Conservation (phyloP, 2,329 filamentous ascomycete genomes). For the Fusarium proliferatum region DNA sequence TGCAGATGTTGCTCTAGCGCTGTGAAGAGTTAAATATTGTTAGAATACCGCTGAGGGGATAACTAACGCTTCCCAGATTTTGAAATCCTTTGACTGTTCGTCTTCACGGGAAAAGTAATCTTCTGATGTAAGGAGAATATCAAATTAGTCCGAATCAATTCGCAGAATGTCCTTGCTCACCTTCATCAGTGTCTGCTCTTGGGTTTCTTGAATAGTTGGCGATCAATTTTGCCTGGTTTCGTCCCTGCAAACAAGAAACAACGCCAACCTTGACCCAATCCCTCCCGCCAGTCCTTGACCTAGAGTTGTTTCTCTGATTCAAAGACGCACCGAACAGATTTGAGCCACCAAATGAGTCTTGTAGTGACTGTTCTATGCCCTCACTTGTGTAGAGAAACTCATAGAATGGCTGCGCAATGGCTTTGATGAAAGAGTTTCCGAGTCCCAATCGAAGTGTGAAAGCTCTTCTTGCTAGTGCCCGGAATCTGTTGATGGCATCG, state of each 20-base stretch:
- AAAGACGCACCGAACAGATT: background rate
- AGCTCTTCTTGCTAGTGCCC: background rate
- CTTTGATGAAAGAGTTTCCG: background rate
- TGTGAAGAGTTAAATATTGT: background rate
- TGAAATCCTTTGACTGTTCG: constrained; percentile 2
- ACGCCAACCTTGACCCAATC: constrained; percentile 26
- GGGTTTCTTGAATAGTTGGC: constrained; percentile 29
- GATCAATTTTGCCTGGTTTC: background rate
- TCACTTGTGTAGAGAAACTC: constrained; percentile 7
- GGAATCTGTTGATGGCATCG: background rate
- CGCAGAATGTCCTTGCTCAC: background rate
- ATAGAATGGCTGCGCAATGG: constrained; percentile 14
- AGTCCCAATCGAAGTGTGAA: background rate
- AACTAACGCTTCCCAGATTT: constrained; percentile 26
- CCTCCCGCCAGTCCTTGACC: background rate
- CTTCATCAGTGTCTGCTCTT: background rate
- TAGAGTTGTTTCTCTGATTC: background rate
- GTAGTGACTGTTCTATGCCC: background rate
- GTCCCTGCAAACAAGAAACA: constrained; percentile 1
- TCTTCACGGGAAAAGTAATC: constrained; percentile 11
- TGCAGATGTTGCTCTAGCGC: constrained; percentile 24
- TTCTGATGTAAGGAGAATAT: background rate
- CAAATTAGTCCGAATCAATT: background rate
- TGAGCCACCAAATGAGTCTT: background rate
- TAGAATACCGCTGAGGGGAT: fast-evolving